These are phyloP conservation scores for Lactifluus echinatus DNA, from an alignment of 768 basidiomycete genomes.

Conservation along the genomic window DNA sequence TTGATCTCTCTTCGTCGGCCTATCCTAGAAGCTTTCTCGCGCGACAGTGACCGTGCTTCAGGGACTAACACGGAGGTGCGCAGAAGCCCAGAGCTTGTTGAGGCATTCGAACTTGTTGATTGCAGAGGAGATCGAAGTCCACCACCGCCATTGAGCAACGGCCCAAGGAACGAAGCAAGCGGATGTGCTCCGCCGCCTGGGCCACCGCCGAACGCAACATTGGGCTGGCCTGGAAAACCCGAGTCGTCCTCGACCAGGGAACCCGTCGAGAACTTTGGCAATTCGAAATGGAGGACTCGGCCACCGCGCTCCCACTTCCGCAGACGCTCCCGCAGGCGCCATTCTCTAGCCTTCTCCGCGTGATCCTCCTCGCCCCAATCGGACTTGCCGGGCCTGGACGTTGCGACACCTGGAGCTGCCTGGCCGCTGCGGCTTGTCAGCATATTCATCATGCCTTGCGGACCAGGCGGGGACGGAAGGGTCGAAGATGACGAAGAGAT, in stretches of 20 bases:
- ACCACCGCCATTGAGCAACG: constrained; percentile 19
- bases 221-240: constrained; percentile 24
- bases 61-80: constrained; percentile 67
- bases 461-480: constrained; percentile 24
- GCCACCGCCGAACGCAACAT: constrained; percentile 43
- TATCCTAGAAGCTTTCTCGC: constrained; percentile 51
- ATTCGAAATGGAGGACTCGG: constrained; percentile 47
- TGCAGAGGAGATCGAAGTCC: constrained; percentile 20
- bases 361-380: constrained; percentile 63
- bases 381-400: constrained; percentile 32
- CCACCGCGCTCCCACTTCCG: constrained; percentile 68
- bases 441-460: constrained; percentile 35
- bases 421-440: constrained; percentile 37
- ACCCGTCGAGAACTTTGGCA: constrained; percentile 42
- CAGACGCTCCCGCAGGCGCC: constrained; percentile 60
- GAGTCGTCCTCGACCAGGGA: constrained; percentile 32
- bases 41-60: constrained; percentile 39
- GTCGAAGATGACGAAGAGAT: constrained; percentile 41
- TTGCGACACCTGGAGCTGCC: constrained; percentile 26
- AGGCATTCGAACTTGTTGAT: constrained; percentile 3
- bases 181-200: constrained; percentile 32
- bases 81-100: constrained; percentile 42
- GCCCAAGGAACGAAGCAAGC: constrained; percentile 28
- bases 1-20: constrained; percentile 66
- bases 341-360: constrained; percentile 61